Evolutionary conservation across 495 filamentous ascomycete genomes (phyloP).

Genomic region (Tuber indicum): DNA sequence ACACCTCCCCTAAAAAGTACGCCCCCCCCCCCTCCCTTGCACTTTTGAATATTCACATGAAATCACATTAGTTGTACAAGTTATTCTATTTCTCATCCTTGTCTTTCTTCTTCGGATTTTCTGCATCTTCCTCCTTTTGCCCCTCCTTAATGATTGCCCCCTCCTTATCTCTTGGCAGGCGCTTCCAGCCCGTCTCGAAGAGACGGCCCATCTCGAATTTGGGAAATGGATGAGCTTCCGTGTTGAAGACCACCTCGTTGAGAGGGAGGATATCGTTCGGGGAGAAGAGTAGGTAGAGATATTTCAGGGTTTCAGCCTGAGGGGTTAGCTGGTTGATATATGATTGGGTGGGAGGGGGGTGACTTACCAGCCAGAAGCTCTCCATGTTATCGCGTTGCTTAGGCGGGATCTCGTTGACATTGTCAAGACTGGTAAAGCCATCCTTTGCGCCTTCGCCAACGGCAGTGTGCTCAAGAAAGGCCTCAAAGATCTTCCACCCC

Average conservation of each 20-base stretch:
- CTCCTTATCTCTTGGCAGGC: constrained; percentile 54
- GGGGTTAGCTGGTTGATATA: background rate
- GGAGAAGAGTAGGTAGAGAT: constrained; percentile 92
- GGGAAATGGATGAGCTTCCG: constrained; percentile 88
- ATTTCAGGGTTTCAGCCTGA: constrained; percentile 93
- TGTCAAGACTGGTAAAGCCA: constrained; percentile 73
- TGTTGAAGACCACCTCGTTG: constrained; percentile 84
- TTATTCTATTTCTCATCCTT: background rate
- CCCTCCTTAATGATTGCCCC: constrained; percentile 20
- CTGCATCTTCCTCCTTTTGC: background rate
- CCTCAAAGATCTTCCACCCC: constrained; percentile 98
- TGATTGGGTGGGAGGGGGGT: background rate
- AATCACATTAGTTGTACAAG: background rate
- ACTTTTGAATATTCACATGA: constrained; percentile 1
- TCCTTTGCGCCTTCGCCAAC: constrained; percentile 51
- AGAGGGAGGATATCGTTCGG: constrained; percentile 68
- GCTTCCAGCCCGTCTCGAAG: constrained; percentile 81
- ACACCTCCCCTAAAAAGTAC: background rate
- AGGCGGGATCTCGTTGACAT: constrained; percentile 65
- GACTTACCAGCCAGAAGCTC: constrained; percentile 81
- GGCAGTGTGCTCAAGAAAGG: constrained; percentile 74
- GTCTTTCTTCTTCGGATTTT: background rate
- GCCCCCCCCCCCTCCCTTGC: background rate
- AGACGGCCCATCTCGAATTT: constrained; percentile 70
- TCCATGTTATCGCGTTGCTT: constrained; percentile 74